These are phyloP conservation scores for Periglandula ipomoeae DNA, from an alignment of 2,329 filamentous ascomycete genomes.

Conservation along the genomic window DNA sequence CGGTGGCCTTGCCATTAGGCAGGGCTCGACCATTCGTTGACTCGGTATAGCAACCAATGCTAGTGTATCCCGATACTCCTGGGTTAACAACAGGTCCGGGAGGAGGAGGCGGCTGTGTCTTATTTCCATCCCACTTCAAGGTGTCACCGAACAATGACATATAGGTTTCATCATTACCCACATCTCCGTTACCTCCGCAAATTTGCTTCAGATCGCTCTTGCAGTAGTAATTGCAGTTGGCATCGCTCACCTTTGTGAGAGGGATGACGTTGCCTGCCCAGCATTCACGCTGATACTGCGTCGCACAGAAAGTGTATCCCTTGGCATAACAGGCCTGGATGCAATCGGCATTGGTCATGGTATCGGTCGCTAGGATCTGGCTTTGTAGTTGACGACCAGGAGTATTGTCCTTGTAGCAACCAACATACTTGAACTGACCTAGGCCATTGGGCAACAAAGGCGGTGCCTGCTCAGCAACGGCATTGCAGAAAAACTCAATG, in stretches of 20 bases:
- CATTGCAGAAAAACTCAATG: conserved; percentile 42
- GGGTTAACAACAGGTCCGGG: conserved; percentile 26
- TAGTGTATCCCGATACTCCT: conserved; percentile 24
- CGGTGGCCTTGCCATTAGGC: conserved; percentile 13
- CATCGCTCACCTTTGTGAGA: conserved; percentile 30
- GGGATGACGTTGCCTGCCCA: conserved; percentile 45
- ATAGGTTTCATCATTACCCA: conserved; percentile 26
- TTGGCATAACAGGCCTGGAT: conserved; percentile 31
- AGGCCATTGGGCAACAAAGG: conserved; percentile 34
- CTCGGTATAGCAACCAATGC: conserved; percentile 31
- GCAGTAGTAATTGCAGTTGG: conserved; percentile 43
- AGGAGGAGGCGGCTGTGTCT: conserved; percentile 13
- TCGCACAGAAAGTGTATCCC: conserved; percentile 35
- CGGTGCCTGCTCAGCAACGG: conserved; percentile 42
- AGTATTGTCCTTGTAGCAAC: conserved; percentile 48
- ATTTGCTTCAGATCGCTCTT: conserved; percentile 37
- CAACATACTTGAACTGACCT: conserved; percentile 41
- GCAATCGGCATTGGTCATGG: conserved; percentile 35
- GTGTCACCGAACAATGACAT: conserved; percentile 40
- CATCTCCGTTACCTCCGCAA: conserved; percentile 42
- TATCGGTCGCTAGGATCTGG: conserved; percentile 29
- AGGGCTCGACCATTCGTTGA: conserved; percentile 23
- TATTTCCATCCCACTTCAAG: conserved; percentile 18
- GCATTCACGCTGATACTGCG: conserved; percentile 42
- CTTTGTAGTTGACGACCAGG: conserved; percentile 40